Evolutionary conservation across 495 filamentous ascomycete species (phyloP).

Genomic region (Astrothelium subdiscretum): DNA sequence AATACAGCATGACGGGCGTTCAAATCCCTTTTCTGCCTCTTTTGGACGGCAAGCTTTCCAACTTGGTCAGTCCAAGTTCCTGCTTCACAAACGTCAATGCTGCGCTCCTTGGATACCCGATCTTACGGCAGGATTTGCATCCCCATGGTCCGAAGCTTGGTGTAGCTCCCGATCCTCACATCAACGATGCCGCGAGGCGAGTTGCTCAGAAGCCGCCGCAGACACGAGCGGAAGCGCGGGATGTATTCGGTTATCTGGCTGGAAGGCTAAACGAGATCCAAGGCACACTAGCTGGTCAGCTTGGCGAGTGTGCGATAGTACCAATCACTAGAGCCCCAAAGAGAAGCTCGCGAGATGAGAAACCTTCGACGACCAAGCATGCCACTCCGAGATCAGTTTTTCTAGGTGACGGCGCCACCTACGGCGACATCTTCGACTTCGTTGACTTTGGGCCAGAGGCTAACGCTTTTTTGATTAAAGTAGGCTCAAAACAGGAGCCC

Average conservation of each 20-base stretch:
- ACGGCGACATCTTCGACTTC: slow-evolving; percentile 88
- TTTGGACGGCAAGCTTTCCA: slow-evolving; percentile 44
- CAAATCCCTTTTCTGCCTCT: slow-evolving; percentile 61
- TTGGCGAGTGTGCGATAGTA: slow-evolving; percentile 36
- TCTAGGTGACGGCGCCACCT: slow-evolving; percentile 60
- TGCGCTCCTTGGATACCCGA: slow-evolving; percentile 63
- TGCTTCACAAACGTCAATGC: slow-evolving; percentile 75
- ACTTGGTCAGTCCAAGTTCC: slow-evolving; percentile 55
- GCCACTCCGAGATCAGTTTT: slow-evolving; percentile 62
- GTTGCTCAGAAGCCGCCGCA: slow-evolving; percentile 60
- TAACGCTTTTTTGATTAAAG: slow-evolving; percentile 74
- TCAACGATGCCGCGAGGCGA: slow-evolving; percentile 58
- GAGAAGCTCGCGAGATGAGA: not conserved
- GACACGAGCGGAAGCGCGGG: slow-evolving; percentile 48
- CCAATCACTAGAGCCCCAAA: slow-evolving; percentile 9
- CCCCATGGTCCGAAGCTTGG: slow-evolving; percentile 71
- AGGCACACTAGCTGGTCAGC: slow-evolving; percentile 42
- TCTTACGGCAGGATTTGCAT: slow-evolving; percentile 61
- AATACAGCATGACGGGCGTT: slow-evolving; percentile 43
- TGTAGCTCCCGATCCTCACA: slow-evolving; percentile 64
- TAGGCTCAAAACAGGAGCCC: slow-evolving; percentile 83
- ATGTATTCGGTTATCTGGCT: slow-evolving; percentile 73
- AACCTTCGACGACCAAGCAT: slow-evolving; percentile 27
- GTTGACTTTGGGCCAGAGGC: slow-evolving; percentile 83
- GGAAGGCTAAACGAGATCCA: slow-evolving; percentile 59